phyloP scores from a whole-genome alignment of 805 yeast species.

The Ogataea pignaliae region DNA sequence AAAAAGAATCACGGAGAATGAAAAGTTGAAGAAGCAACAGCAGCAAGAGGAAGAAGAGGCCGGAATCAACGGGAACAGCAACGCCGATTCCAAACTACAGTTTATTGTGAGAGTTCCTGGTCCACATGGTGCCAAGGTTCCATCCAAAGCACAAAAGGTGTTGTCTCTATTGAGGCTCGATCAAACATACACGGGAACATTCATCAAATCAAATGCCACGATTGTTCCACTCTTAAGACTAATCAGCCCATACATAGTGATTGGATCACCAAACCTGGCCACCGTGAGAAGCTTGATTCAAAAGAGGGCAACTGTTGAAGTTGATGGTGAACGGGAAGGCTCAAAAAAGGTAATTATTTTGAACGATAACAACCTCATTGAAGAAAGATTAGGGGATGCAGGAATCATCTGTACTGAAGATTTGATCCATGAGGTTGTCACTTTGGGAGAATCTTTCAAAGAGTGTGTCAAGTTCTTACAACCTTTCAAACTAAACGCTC shows the following conservation, averaged over 20 bases:
- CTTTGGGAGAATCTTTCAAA: constrained; percentile 63
- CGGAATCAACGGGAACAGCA: too few relatives aligned
- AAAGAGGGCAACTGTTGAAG: constrained; percentile 63
- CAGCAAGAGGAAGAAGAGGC: constrained; percentile 20
- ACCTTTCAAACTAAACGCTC: constrained; percentile 67
- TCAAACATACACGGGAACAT: constrained; percentile 64
- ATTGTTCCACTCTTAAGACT: constrained; percentile 61
- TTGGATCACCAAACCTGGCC: constrained; percentile 70
- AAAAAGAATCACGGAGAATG: constrained; percentile 54
- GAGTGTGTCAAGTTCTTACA: constrained; percentile 55
- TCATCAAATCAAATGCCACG: constrained; percentile 57
- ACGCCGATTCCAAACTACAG: constrained; percentile 44
- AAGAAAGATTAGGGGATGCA: constrained; percentile 62
- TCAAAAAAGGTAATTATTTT: constrained; percentile 40
- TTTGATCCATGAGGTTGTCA: constrained; percentile 63
- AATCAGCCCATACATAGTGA: constrained; percentile 66
- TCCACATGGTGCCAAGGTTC: constrained; percentile 60
- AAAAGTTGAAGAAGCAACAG: constrained; percentile 32
- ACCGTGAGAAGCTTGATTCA: constrained; percentile 71
- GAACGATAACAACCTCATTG: constrained; percentile 72
- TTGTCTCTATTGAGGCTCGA: constrained; percentile 57
- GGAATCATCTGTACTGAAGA: constrained; percentile 81
- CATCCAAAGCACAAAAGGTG: constrained; percentile 56
- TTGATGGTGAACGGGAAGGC: constrained; percentile 23
- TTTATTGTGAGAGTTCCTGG: constrained; percentile 68